Evolutionary conservation across 768 basidiomycete species (phyloP), one percentile per base, ranked within the genome.

Genomic region (Boletus subcaerulescens): DNA sequence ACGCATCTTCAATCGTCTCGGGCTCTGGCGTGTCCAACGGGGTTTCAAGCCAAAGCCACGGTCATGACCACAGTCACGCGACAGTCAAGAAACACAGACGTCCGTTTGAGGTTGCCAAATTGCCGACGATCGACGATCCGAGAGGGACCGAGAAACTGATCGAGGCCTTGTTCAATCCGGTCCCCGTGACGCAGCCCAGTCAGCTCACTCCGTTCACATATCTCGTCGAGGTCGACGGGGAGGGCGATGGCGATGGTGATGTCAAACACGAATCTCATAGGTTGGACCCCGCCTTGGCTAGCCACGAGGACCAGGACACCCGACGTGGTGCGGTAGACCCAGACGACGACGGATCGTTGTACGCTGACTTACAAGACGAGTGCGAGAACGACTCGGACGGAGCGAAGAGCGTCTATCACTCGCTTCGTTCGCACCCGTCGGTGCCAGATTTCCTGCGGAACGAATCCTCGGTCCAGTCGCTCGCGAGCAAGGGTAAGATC

Each of bases 151-250:
- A 89, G 65, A 76, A 76, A 36, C 76, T 92, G 40, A 91, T 91
- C 64, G 90, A 92, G 52, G 83, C 87, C 6, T 67, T 92, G 24
- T 92, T 92, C 66, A 92, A 92, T 61, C 89, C 90, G 2, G 76
- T 77, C 2, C 78, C 76, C 2, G 80, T 80, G 10, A 73, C 72
- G 2, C 59, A 60, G 5, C 56, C 52, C 1, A 47, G 24, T 33
- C 55, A 53, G 39, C 56, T 70, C 18, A 69, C 62, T 5, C 75
- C 74, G 5, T 75, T 76, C 57, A 76, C 75, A 8, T 75, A 72
- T 50, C 71, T 73, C 39, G 60, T 65, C 41, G 74, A 71, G 46
- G 57, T 55, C 14, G 60, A 60, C 35, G 69, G 50, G 11, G 62
- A 67, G 9, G 63, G 58, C 6, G 58, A 60, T 6, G 59, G 53